These are phyloP conservation scores for Evansstolkia leycettana DNA, from an alignment of 495 filamentous ascomycete species.

Conservation along the genomic window DNA sequence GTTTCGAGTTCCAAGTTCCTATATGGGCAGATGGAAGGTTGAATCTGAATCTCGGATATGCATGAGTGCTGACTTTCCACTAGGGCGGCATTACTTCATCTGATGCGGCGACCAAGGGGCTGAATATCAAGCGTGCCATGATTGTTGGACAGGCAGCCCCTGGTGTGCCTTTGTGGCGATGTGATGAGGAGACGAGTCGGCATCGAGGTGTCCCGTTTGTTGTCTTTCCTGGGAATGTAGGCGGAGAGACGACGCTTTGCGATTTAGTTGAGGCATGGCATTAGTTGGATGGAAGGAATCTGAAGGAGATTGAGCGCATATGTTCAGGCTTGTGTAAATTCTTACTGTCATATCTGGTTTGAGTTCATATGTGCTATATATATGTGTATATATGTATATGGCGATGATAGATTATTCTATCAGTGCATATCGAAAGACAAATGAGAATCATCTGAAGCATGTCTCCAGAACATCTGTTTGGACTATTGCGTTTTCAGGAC, in stretches of 20 bases:
- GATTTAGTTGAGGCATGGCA: slow-evolving; percentile 26
- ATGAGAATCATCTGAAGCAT: too few species aligned
- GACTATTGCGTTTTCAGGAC: too few species aligned
- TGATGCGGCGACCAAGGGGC: slow-evolving; percentile 39
- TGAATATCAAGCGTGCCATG: slow-evolving; percentile 38
- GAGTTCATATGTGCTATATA: too few species aligned
- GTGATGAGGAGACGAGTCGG: slow-evolving; percentile 33
- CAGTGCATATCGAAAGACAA: too few species aligned
- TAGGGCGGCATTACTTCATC: slow-evolving; percentile 42
- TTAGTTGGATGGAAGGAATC: too few species aligned
- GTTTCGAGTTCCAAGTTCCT: background rate
- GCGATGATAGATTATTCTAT: too few species aligned
- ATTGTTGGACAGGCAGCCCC: slow-evolving; percentile 41
- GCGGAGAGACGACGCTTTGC: slow-evolving; percentile 33
- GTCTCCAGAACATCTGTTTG: too few species aligned
- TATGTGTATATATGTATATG: too few species aligned
- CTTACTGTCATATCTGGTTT: too few species aligned
- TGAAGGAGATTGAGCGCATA: too few species aligned
- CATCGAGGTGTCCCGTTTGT: slow-evolving; percentile 37
- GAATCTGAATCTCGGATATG: too few species aligned
- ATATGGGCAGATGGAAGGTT: background rate
- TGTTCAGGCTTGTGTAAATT: too few species aligned
- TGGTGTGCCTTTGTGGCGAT: slow-evolving; percentile 43
- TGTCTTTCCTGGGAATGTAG: slow-evolving; percentile 47
- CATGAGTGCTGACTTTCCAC: background rate